Evolutionary conservation across 129 eudicot species (phyloP).

Genomic region (Pseudognaphalium luteoalbum): DNA sequence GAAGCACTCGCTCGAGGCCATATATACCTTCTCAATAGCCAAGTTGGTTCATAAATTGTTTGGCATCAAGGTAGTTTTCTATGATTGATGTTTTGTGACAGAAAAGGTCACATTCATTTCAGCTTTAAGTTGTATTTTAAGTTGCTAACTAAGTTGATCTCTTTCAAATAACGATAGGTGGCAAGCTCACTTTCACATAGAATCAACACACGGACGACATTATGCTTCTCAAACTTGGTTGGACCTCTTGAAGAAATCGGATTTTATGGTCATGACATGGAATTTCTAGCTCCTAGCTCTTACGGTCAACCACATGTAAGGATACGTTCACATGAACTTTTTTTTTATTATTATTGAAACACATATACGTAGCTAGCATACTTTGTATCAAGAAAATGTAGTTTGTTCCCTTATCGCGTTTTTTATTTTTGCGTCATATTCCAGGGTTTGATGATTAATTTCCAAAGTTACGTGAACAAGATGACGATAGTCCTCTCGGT

Average conservation of each 20-base stretch:
- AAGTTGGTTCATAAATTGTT: conserved; percentile 39
- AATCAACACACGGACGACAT: conserved; percentile 39
- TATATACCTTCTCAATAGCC: conserved; percentile 40
- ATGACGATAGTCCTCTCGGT: conserved; percentile 48
- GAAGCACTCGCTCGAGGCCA: conserved; percentile 50
- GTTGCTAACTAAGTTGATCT: not conserved
- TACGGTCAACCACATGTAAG: conserved; percentile 65
- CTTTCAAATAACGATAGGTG: conserved; percentile 13
- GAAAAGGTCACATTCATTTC: not conserved
- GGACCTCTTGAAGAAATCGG: conserved; percentile 61
- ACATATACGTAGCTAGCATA: not conserved
- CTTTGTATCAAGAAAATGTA: not conserved
- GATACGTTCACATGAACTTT: not conserved
- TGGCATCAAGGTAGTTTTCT: conserved; percentile 41
- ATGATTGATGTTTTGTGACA: not conserved
- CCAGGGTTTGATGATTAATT: conserved; percentile 51
- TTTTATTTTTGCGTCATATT: no score
- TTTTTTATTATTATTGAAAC: not conserved
- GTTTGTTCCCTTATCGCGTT: no score
- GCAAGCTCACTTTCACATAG: conserved; percentile 40
- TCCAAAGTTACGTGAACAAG: conserved; percentile 54
- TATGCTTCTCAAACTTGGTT: conserved; percentile 59
- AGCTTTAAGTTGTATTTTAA: not conserved
- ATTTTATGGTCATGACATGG: conserved; percentile 50
- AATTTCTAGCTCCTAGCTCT: conserved; percentile 48